Evolutionary conservation across 2,329 filamentous ascomycete species (phyloP).

Genomic region (Acarospora socialis): DNA sequence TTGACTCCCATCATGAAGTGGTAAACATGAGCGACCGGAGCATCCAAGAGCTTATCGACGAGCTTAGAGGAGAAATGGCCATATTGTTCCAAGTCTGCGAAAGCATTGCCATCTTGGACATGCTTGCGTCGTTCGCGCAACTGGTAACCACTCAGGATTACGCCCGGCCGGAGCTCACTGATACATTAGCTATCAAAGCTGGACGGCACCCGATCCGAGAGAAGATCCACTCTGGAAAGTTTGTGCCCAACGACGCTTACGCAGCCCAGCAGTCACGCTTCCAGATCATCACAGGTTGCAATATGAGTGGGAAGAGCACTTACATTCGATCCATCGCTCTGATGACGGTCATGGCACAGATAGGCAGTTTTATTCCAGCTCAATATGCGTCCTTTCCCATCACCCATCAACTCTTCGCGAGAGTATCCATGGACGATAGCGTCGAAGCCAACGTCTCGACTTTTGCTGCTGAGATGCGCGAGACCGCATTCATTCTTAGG

Average conservation of each 20-base stretch:
- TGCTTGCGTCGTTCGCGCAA: conserved; percentile 65
- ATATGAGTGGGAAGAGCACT: conserved; percentile 96
- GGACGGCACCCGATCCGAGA: conserved; percentile 70
- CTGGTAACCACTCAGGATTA: conserved; percentile 55
- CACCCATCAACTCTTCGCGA: conserved; percentile 69
- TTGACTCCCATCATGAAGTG: conserved; percentile 70
- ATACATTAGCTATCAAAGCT: conserved; percentile 55
- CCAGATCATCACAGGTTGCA: conserved; percentile 88
- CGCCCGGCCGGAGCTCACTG: conserved; percentile 52
- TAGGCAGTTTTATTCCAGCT: conserved; percentile 82
- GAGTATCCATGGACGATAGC: conserved; percentile 73
- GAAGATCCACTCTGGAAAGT: conserved; percentile 52
- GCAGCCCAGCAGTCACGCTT: conserved; percentile 67
- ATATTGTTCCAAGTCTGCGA: conserved; percentile 74
- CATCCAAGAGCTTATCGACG: conserved; percentile 54
- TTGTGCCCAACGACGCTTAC: conserved; percentile 83
- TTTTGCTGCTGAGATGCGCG: conserved; percentile 88
- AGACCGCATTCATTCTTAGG: conserved; percentile 81
- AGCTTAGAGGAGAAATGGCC: conserved; percentile 58
- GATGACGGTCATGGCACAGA: conserved; percentile 82
- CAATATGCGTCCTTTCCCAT: conserved; percentile 70
- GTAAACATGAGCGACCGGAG: conserved; percentile 67
- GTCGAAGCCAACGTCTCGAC: conserved; percentile 86
- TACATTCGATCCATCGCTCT: conserved; percentile 80
- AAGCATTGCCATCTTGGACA: conserved; percentile 73